phyloP scores from a whole-genome alignment of 139 green algal species.

The Chlamydomonas urium region DNA sequence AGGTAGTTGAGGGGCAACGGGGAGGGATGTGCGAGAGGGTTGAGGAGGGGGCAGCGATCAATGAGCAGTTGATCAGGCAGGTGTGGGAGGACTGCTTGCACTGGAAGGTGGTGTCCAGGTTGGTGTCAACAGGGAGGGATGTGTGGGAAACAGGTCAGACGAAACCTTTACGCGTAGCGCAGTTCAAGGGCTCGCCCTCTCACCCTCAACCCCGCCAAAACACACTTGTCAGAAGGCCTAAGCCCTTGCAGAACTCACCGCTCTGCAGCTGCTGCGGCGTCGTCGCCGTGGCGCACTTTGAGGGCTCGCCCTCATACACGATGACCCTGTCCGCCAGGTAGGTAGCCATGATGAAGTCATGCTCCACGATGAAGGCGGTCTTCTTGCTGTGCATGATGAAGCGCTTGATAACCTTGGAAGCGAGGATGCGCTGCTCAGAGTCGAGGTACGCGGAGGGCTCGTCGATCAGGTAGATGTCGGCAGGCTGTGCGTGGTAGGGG shows the following conservation, averaged over 20 bases:
- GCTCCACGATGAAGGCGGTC: slow-evolving; percentile 99
- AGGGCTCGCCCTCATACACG: slow-evolving; percentile 92
- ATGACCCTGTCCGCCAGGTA: slow-evolving; percentile 97
- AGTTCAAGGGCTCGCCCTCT: too few relatives aligned
- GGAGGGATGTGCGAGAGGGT: too few relatives aligned
- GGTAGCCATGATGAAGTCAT: slow-evolving; percentile 99
- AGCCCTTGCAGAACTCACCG: too few relatives aligned
- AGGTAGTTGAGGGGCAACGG: too few relatives aligned
- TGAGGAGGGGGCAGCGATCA: too few relatives aligned
- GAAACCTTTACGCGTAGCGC: too few relatives aligned
- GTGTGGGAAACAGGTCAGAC: too few relatives aligned
- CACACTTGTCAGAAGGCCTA: too few relatives aligned
- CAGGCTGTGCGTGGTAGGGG: slow-evolving; percentile 67
- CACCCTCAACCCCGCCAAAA: background rate
- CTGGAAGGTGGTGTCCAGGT: too few relatives aligned
- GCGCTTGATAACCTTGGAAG: slow-evolving; percentile 97
- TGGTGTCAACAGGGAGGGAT: too few relatives aligned
- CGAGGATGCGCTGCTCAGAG: slow-evolving; percentile 96
- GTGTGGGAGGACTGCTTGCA: too few relatives aligned
- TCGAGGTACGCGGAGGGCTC: slow-evolving; percentile 98
- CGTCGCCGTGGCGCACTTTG: slow-evolving; percentile 68
- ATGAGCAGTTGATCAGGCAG: too few relatives aligned
- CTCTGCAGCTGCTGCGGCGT: slow-evolving; percentile 77
- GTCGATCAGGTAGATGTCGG: slow-evolving; percentile 98
- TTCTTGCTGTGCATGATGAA: slow-evolving; percentile 99